Evolutionary conservation across 768 basidiomycete species (phyloP).

Genomic region (Mycena rebaudengoi): DNA sequence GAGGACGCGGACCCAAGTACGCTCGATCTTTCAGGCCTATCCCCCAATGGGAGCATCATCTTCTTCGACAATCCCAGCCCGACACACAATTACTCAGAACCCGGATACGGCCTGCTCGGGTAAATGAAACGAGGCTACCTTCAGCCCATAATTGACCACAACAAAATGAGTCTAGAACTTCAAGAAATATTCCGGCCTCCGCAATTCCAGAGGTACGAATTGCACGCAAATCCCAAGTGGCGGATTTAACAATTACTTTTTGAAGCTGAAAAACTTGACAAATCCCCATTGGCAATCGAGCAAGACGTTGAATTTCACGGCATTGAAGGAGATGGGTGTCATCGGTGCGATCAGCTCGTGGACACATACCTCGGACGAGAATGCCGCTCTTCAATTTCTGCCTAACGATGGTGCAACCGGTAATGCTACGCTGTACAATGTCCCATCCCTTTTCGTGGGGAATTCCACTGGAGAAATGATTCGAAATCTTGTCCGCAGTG

Average conservation of each 20-base stretch:
- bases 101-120: constrained; percentile 40
- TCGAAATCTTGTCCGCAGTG: constrained; percentile 28
- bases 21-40: constrained; percentile 31
- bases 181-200: constrained; percentile 27
- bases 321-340: constrained; percentile 31
- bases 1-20: constrained; percentile 28
- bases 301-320: constrained; percentile 37
- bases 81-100: constrained; percentile 38
- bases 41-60: constrained; percentile 29
- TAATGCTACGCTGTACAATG: constrained; percentile 30
- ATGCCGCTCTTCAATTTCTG: constrained; percentile 40
- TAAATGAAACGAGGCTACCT: constrained; percentile 11
- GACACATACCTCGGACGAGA: constrained; percentile 39
- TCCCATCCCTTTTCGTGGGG: constrained; percentile 41
- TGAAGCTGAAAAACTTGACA: constrained; percentile 38
- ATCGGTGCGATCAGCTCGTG: constrained; percentile 36
- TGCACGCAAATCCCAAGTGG: not conserved
- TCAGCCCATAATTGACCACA: not conserved
- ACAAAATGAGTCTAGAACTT: constrained; percentile 27
- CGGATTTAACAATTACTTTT: not conserved
- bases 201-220: constrained; percentile 39
- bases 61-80: constrained; percentile 44
- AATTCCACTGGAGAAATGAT: constrained; percentile 39
- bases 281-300: constrained; percentile 43
- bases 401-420: constrained; percentile 37